Evolutionary conservation across 495 filamentous ascomycete species (phyloP), one percentile per base, ranked within the genome.

Genomic region (Aspergillus cavernicola): DNA sequence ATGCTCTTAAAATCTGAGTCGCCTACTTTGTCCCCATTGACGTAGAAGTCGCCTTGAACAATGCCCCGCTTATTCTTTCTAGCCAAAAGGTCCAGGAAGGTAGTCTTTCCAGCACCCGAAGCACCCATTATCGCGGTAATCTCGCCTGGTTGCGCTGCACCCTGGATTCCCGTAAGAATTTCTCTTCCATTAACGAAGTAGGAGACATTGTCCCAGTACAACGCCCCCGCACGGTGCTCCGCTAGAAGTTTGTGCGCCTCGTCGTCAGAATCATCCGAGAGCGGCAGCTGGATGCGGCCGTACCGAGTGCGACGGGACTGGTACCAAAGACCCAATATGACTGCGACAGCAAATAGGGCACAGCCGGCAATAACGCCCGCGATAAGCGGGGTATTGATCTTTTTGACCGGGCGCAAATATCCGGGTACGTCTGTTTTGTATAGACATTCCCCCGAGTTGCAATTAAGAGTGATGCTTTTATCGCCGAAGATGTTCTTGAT

Each of bases 111-210:
- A 20, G 93, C 93, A 8, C 93, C 93, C 4, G 95, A 97, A 10
- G 93, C 91, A 33, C 93, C 93, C 92, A 99, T 97, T 65, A 99
- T 96, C 19, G 93, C 93, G 61, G 93, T 88, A 7, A 99, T 80
- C 60, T 97, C 88, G 0, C 93, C 93, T 1, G 92, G 88, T 58
- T 87, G 84, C 11, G 92, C 91, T 28, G 88, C 85, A 38, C 93
- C 93, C 53, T 83, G 85, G 33, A 99, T 84, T 26, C 80, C 83
- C 6, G 80, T 79, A 0, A 99, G 77, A 51, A 99, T 96, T 54
- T 88, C 76, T 69, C 88, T 96, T 7, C 88, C 89, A 62, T 92
- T 93, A 6, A 98, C 71, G 23, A 80, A 74, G 61, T 98, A 98
- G 0, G 85, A 86, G 0, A 97, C 88, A 56, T 95, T 87, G 33